Percentiles rank a stretch among this genome's conserved stretches.
Conservation (phyloP, 352 stramenopile genomes). For the Pythium aristosporum region DNA sequence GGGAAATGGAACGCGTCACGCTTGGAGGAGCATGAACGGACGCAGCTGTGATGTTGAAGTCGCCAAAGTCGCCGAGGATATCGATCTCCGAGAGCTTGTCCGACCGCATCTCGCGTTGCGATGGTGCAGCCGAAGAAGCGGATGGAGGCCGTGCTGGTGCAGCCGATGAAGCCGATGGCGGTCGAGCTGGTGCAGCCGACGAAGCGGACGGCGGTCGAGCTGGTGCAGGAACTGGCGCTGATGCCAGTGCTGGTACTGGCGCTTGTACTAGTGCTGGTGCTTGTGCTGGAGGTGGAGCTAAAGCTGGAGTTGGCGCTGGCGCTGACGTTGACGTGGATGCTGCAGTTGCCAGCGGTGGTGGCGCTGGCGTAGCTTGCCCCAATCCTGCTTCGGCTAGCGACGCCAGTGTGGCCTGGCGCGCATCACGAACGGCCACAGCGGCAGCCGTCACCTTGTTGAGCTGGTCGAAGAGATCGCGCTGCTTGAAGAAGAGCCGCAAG, state of each 20-base stretch:
- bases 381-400: slow-evolving; percentile 9
- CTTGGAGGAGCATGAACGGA: not conserved
- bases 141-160: not conserved
- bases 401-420: slow-evolving; percentile 8
- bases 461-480: slow-evolving; percentile 51
- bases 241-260: too few species aligned
- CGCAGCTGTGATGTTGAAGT: slow-evolving; percentile 6
- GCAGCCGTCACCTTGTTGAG: slow-evolving; percentile 33
- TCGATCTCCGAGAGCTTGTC: slow-evolving; percentile 12
- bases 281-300: not conserved
- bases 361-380: too few species aligned
- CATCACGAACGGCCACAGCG: not conserved
- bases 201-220: too few species aligned
- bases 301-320: too few species aligned
- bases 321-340: too few species aligned
- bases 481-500: slow-evolving; percentile 69
- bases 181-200: not conserved
- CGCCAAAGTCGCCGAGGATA: slow-evolving; percentile 7
- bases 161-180: too few species aligned
- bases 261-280: too few species aligned
- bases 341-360: too few species aligned
- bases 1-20: not conserved
- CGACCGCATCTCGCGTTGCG: not conserved
- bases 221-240: not conserved
- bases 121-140: not conserved